phyloP scores from a whole-genome alignment of 148 eudicot genomes.

The Arbutus unedo region DNA sequence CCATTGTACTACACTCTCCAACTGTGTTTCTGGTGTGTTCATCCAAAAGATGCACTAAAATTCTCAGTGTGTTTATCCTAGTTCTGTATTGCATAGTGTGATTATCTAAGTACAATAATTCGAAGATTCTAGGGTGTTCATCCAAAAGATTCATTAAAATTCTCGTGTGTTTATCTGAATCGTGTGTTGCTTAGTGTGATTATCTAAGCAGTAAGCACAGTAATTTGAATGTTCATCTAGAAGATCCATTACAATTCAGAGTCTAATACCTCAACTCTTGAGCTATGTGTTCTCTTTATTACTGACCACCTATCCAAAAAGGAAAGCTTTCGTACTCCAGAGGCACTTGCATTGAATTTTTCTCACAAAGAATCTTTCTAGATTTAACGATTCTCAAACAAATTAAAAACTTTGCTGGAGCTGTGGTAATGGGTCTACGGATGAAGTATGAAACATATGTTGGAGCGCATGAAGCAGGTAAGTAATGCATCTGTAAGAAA shows the following conservation, averaged over 20 bases:
- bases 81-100: no score
- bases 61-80: no score
- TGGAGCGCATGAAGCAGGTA: neutral
- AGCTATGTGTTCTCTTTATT: neutral
- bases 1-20: no score
- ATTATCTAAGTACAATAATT: no score
- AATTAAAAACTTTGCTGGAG: neutral
- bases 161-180: no score
- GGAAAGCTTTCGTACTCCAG: neutral
- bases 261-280: neutral
- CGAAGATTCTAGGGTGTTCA: no score
- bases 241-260: neutral
- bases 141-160: no score
- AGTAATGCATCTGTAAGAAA: neutral
- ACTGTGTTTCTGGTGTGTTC: no score
- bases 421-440: neutral
- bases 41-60: no score
- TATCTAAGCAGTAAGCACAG: no score
- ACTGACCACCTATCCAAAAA: neutral
- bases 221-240: no score
- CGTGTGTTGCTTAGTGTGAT: no score
- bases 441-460: neutral
- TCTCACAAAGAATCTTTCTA: neutral
- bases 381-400: neutral
- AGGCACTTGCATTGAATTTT: neutral